Percentiles rank a stretch among this genome's conserved stretches.
Evolutionary conservation across 2,329 filamentous ascomycete genomes (phyloP).

Genomic region (Hawksworthiomyces lignivorus): DNA sequence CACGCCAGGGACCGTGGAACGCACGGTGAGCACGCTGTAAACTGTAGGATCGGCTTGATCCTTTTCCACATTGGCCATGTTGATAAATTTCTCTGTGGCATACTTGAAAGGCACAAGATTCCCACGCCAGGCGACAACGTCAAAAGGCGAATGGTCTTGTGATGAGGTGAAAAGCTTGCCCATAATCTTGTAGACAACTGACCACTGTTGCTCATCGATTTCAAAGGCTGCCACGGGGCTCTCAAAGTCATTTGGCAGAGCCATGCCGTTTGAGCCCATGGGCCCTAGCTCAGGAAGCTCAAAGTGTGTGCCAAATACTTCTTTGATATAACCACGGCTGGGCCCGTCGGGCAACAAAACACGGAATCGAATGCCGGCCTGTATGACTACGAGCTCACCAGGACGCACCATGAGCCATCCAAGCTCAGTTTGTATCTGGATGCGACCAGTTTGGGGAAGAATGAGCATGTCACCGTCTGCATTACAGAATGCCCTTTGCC

Average conservation of each 20-base stretch:
- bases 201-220: constrained; percentile 29
- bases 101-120: constrained; percentile 56
- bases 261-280: constrained; percentile 57
- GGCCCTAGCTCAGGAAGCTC: constrained; percentile 60
- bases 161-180: not conserved
- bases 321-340: constrained; percentile 53
- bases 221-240: constrained; percentile 53
- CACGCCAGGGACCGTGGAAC: constrained; percentile 43
- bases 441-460: constrained; percentile 54
- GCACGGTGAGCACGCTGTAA: constrained; percentile 57
- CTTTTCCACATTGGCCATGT: constrained; percentile 43
- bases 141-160: not conserved
- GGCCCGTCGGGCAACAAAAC: constrained; percentile 38
- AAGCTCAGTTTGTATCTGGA: constrained; percentile 62
- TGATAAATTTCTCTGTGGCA: constrained; percentile 49
- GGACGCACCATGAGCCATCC: constrained; percentile 50
- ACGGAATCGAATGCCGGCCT: constrained; percentile 56
- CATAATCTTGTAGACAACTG: constrained; percentile 45
- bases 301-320: constrained; percentile 58
- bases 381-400: constrained; percentile 59
- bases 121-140: constrained; percentile 57
- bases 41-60: constrained; percentile 62
- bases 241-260: constrained; percentile 59
- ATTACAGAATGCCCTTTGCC: constrained; percentile 38
- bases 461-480: constrained; percentile 62